phyloP scores from a whole-genome alignment of 768 basidiomycete genomes.

The Paxillus involutus region DNA sequence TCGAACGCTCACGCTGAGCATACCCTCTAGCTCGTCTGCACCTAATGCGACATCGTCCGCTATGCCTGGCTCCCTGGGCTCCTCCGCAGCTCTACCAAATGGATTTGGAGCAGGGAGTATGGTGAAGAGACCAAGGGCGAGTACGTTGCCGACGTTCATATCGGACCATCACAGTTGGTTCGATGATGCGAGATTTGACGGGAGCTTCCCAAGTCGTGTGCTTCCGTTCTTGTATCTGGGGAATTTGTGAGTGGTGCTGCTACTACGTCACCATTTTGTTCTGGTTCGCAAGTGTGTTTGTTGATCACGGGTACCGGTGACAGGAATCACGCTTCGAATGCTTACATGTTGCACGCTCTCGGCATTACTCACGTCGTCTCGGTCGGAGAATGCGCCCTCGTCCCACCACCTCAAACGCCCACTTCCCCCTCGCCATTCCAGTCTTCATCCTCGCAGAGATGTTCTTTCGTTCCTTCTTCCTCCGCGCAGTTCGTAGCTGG shows the following conservation, averaged over 20 bases:
- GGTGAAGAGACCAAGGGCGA: conserved; percentile 60
- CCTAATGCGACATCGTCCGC: conserved; percentile 5
- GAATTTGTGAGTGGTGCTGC: conserved; percentile 68
- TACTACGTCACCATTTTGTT: background rate
- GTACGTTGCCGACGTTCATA: conserved; percentile 63
- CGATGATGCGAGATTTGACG: conserved; percentile 88
- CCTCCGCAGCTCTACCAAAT: background rate
- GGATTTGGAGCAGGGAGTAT: conserved; percentile 18
- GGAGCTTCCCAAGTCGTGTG: conserved; percentile 92
- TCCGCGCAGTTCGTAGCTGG: conserved; percentile 39
- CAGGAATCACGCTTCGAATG: conserved; percentile 92
- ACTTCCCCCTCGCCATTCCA: background rate
- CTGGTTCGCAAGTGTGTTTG: background rate
- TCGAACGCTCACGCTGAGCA: conserved; percentile 22
- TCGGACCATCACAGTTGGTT: conserved; percentile 90
- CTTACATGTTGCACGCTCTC: conserved; percentile 92
- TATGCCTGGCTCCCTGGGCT: background rate
- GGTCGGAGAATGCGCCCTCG: conserved; percentile 91
- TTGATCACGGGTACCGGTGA: background rate
- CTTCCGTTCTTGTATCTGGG: conserved; percentile 93
- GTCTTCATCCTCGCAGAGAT: background rate
- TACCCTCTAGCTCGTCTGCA: conserved; percentile 18
- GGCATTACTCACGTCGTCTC: conserved; percentile 97
- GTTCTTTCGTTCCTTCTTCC: background rate
- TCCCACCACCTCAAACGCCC: conserved; percentile 63